phyloP scores from a whole-genome alignment of 2,329 filamentous ascomycete genomes.

The Corinectria fuckeliana region DNA sequence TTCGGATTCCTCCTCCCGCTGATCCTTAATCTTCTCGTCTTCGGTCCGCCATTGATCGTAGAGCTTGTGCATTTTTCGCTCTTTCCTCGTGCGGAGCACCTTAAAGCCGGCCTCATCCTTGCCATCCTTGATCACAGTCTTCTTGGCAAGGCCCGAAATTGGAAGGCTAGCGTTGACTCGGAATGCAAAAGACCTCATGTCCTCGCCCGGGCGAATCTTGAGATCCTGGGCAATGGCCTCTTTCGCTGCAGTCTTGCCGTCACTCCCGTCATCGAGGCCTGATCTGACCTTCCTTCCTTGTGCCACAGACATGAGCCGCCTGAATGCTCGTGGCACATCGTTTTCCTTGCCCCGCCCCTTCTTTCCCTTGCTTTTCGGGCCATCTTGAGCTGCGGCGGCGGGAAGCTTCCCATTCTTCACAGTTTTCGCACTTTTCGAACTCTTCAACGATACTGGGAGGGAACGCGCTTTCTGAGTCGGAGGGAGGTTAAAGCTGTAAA shows the following conservation, averaged over 20 bases:
- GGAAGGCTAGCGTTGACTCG: constrained; percentile 88
- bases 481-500: constrained; percentile 56
- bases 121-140: constrained; percentile 61
- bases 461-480: constrained; percentile 57
- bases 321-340: constrained; percentile 89
- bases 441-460: constrained; percentile 52
- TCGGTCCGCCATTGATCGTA: constrained; percentile 79
- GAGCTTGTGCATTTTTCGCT: constrained; percentile 80
- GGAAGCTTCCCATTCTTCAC: constrained; percentile 41
- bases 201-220: constrained; percentile 84
- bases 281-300: constrained; percentile 64
- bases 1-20: constrained; percentile 70
- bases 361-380: constrained; percentile 46
- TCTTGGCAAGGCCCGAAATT: constrained; percentile 71
- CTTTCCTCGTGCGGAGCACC: constrained; percentile 78
- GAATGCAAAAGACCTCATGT: constrained; percentile 78
- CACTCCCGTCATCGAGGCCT: constrained; percentile 74
- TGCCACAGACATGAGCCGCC: constrained; percentile 80
- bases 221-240: constrained; percentile 48
- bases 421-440: constrained; percentile 33
- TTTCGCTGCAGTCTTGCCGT: constrained; percentile 30
- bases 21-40: constrained; percentile 67
- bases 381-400: constrained; percentile 39
- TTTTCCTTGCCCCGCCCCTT: constrained; percentile 62
- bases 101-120: constrained; percentile 71